Conservation (phyloP, 176 grass and related monocot species). For the Poa pratensis region DNA sequence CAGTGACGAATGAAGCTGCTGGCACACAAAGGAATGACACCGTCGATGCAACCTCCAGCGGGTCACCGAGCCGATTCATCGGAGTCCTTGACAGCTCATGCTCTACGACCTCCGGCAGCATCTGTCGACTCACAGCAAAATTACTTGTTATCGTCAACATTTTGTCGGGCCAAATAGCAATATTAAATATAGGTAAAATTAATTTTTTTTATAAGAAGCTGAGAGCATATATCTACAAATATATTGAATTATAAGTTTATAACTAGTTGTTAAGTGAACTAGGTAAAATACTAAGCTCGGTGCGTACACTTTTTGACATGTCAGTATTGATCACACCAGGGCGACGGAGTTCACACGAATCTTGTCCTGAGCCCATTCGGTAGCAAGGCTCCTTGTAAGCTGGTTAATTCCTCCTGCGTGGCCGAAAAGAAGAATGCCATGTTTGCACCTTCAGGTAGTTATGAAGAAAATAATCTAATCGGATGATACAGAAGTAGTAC, state of each 20-base stretch:
- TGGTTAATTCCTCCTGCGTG: neutral
- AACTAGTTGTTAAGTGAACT: neutral
- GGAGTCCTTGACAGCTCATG: neutral
- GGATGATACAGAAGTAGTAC: too few relatives aligned
- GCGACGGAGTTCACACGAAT: neutral
- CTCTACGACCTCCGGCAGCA: neutral
- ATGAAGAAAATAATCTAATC: neutral
- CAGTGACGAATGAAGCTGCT: neutral
- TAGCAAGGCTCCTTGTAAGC: conserved; percentile 4
- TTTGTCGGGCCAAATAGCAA: neutral
- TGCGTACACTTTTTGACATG: neutral
- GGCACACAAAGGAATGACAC: conserved; percentile 1
- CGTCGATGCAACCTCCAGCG: neutral
- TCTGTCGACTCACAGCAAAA: neutral
- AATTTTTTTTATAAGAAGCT: neutral
- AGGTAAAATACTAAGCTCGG: neutral
- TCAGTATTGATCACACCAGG: neutral
- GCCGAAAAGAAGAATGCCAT: neutral
- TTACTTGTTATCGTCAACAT: neutral
- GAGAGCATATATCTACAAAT: neutral
- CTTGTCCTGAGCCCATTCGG: neutral
- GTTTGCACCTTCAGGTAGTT: neutral
- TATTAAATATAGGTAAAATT: neutral
- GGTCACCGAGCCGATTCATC: neutral
- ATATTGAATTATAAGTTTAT: neutral